Percentiles rank a stretch among this genome's conserved stretches.
phyloP scores from a whole-genome alignment of 257 asterid genomes.

The Nemophila menziesii region DNA sequence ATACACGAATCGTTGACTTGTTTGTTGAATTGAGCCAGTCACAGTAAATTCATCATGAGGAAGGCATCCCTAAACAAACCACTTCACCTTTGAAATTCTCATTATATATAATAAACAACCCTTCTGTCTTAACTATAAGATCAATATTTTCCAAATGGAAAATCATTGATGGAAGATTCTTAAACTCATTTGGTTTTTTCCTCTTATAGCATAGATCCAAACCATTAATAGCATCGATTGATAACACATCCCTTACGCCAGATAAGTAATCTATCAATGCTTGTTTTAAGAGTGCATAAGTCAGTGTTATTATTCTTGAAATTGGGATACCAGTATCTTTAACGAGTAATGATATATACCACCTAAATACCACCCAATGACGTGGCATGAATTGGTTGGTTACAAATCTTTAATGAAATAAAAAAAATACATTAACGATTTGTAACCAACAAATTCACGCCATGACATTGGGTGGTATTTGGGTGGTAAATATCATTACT shows the following conservation, averaged over 20 bases:
- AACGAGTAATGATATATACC: too few relatives aligned
- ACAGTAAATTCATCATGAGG: neutral
- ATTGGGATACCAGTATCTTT: constrained; percentile 17
- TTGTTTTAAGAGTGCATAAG: constrained; percentile 2
- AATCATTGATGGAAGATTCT: constrained; percentile 2
- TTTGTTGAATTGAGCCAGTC: neutral
- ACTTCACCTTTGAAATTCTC: constrained; percentile 2
- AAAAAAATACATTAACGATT: too few relatives aligned
- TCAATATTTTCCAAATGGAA: constrained; percentile 7
- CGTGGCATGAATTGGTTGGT: too few relatives aligned
- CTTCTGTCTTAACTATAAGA: constrained; percentile 13
- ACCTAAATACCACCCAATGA: too few relatives aligned
- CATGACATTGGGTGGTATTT: too few relatives aligned
- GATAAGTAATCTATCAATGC: constrained; percentile 13
- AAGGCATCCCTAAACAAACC: constrained; percentile 10
- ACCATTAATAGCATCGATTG: neutral
- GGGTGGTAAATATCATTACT: too few relatives aligned
- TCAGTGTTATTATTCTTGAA: constrained; percentile 15
- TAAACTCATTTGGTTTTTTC: constrained; percentile 4
- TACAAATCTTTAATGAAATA: too few relatives aligned
- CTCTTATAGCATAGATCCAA: constrained; percentile 17
- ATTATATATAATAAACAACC: too few relatives aligned
- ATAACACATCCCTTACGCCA: neutral
- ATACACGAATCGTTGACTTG: neutral
- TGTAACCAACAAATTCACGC: too few relatives aligned